A percentile compares a stretch with the other conserved stretches of the same genome.
Evolutionary conservation across 805 yeast species (phyloP).

Genomic region (Deakozyma indianensis): DNA sequence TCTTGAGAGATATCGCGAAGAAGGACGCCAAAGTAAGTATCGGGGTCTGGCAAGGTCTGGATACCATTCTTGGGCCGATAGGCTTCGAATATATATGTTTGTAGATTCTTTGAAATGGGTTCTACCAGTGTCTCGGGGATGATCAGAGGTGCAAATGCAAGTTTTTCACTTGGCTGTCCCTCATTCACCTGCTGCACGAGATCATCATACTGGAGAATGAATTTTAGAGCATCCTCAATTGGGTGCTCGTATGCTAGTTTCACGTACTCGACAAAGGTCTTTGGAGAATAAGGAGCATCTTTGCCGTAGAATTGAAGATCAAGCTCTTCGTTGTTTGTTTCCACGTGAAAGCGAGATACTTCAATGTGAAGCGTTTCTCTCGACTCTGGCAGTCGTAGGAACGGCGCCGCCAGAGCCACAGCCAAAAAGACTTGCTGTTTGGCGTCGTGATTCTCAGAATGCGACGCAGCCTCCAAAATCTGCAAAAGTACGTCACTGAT

Average conservation of each 20-base stretch:
- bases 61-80: constrained; percentile 39
- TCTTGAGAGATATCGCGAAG: constrained; percentile 67
- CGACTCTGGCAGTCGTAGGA: background rate
- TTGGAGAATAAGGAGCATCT: constrained; percentile 19
- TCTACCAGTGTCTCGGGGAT: constrained; percentile 14
- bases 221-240: constrained; percentile 12
- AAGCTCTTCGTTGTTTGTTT: constrained; percentile 5
- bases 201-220: constrained; percentile 10
- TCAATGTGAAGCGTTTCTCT: background rate
- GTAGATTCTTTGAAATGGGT: constrained; percentile 37
- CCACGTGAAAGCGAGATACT: background rate
- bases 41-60: constrained; percentile 49
- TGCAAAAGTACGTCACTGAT: constrained; percentile 10
- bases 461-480: background rate
- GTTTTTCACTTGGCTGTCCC: constrained; percentile 1
- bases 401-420: background rate
- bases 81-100: constrained; percentile 42
- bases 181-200: constrained; percentile 5
- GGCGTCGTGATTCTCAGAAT: background rate
- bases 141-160: constrained; percentile 18
- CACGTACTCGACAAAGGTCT: constrained; percentile 16
- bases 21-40: constrained; percentile 40
- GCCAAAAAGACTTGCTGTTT: constrained; percentile 1
- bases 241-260: constrained; percentile 9
- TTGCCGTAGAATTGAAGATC: constrained; percentile 8